These are phyloP conservation scores for Penicillium subrubescens DNA, from an alignment of 495 filamentous ascomycete genomes.

Conservation along the genomic window DNA sequence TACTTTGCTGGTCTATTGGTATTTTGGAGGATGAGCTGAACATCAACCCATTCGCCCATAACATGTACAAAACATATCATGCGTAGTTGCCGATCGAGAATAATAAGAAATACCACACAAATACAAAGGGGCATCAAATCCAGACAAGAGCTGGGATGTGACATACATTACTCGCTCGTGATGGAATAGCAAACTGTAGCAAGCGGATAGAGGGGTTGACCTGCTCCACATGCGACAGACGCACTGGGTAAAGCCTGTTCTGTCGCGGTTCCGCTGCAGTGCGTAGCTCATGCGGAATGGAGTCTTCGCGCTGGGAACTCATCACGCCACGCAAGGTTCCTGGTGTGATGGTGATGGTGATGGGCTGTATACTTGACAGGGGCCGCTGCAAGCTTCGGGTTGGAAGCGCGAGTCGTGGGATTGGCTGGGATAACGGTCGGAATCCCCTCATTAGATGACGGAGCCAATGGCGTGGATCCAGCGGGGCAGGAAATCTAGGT, in stretches of 20 bases:
- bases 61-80: too few relatives aligned
- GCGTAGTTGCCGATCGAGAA: too few relatives aligned
- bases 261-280: conserved; percentile 74
- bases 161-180: conserved; percentile 21
- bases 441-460: conserved; percentile 19
- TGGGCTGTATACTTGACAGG: not conserved
- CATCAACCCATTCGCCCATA: too few relatives aligned
- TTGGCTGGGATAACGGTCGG: conserved; percentile 12
- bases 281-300: conserved; percentile 59
- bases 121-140: not conserved
- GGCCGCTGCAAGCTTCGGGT: conserved; percentile 1
- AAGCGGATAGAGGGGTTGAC: conserved; percentile 53
- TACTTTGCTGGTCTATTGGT: not conserved
- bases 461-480: not conserved
- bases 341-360: conserved; percentile 7
- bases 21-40: not conserved
- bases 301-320: conserved; percentile 38
- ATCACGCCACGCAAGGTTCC: conserved; percentile 16
- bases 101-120: too few relatives aligned
- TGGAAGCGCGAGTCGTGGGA: conserved; percentile 16
- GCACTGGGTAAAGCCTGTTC: conserved; percentile 52
- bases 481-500: not conserved
- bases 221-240: conserved; percentile 48
- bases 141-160: not conserved
- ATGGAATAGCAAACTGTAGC: conserved; percentile 45